phyloP scores from a whole-genome alignment of 148 eudicot genomes.

The Silene latifolia region DNA sequence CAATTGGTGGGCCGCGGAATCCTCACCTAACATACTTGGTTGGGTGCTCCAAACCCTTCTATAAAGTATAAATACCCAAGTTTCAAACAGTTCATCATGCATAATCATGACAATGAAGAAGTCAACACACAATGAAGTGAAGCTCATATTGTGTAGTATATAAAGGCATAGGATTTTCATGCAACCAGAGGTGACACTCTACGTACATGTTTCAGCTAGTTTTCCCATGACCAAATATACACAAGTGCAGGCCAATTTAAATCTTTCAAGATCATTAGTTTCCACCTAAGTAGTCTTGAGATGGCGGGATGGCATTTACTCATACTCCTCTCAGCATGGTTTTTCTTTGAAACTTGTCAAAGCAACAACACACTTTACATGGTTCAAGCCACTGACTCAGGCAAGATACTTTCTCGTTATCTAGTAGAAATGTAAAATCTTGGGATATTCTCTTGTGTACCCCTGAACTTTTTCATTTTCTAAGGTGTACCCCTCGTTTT shows the following conservation, averaged over 20 bases:
- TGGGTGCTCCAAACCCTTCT: slow-evolving; percentile 10
- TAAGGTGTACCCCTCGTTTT: no score
- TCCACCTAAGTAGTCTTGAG: slow-evolving; percentile 12
- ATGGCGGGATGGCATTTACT: slow-evolving; percentile 36
- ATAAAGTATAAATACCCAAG: slow-evolving; percentile 5
- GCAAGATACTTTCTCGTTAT: slow-evolving; percentile 20
- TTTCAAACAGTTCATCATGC: slow-evolving; percentile 35
- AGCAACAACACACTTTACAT: slow-evolving; percentile 12
- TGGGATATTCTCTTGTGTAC: no score
- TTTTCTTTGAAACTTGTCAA: slow-evolving; percentile 32
- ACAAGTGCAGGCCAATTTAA: slow-evolving; percentile 5
- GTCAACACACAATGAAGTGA: slow-evolving; percentile 42
- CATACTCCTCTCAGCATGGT: slow-evolving; percentile 33
- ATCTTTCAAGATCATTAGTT: slow-evolving; percentile 20
- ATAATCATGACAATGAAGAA: slow-evolving; percentile 43
- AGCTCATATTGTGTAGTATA: slow-evolving; percentile 18
- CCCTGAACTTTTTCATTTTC: no score
- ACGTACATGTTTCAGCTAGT: slow-evolving; percentile 21
- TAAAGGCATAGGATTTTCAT: slow-evolving; percentile 42
- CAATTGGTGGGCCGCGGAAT: slow-evolving; percentile 28
- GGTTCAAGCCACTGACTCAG: slow-evolving; percentile 44
- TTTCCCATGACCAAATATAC: slow-evolving; percentile 29
- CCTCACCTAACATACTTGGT: slow-evolving; percentile 20
- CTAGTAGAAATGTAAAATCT: background rate
- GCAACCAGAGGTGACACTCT: slow-evolving; percentile 25